Base-by-base conservation (phyloP, 31 red algal genomes). In the Odonthalia washingtoniensis region DNA sequence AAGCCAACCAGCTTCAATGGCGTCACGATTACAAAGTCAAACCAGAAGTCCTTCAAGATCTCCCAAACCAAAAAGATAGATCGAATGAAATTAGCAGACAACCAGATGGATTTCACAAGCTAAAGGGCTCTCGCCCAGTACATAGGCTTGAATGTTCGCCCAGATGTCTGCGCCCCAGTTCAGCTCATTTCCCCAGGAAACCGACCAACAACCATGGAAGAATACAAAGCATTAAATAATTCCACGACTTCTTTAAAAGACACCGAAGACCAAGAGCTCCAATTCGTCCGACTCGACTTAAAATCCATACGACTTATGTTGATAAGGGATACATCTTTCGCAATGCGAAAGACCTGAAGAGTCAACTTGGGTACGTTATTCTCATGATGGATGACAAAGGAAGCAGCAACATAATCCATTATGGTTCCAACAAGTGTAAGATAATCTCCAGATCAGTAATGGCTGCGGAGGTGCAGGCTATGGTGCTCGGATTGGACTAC, bases 401-500 rank as follows among this genome's bases (percentile, higher is more conserved):
- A 9, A 57, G 49, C 9, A 21, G 12, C 9, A 57, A 57, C 49
- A 57, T 57, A 14, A 21, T 57, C 9, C 49, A 57, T 21, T 57
- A 57, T 21, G 49, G 49, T 21, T 57, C 49, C 21, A 57, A 57
- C 9, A 9, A 21, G 49, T 57, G 49, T 21, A 9, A 57, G 9
- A 9, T 9, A 9, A 21, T 57, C 12, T 57, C 49, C 49, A 9
- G 49, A 9, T 21, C 49, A 57, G 49, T 57, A 14, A 21, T 21
- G 49, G 21, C 49, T 21, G 49, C 49, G 12, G 94, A 99, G 57
- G 90, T 95, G 26, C 86, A 99, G 46, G 97, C 94, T 18, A 91
- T 96, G 94, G 77, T 83, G 4, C 88, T 21, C 49, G 49, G 49
- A 21, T 57, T 57, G 12, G 49, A 57, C 49, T 9, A 14, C 49